A percentile compares a stretch with the other conserved stretches of the same genome.
Evolutionary conservation across 805 yeast genomes (phyloP).

Genomic region (Dipodascus geniculatus): DNA sequence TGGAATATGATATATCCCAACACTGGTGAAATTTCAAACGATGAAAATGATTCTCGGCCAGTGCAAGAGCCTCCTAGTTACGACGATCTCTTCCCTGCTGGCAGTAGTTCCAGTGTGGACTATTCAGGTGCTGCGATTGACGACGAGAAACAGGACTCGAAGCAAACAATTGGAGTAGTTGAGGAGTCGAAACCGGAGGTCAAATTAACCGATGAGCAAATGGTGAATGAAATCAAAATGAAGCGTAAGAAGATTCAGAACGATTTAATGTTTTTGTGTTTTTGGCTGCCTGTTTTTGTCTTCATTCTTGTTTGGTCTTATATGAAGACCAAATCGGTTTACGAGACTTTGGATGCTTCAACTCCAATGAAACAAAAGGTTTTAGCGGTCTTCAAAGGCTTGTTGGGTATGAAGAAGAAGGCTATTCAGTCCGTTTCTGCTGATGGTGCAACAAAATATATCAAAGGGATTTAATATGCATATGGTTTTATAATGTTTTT

Average conservation of each 20-base stretch:
- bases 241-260: constrained; percentile 39
- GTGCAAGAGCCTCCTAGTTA: constrained; percentile 16
- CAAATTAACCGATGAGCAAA: constrained; percentile 10
- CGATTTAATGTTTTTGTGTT: constrained; percentile 76
- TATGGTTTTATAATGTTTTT: not conserved
- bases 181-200: constrained; percentile 2
- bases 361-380: constrained; percentile 6
- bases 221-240: constrained; percentile 25
- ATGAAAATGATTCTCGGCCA: constrained; percentile 19
- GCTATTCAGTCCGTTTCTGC: not conserved
- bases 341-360: constrained; percentile 9
- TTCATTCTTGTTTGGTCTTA: constrained; percentile 24
- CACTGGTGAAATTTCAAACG: constrained; percentile 12
- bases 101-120: constrained; percentile 10
- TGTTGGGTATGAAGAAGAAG: not conserved
- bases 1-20: constrained; percentile 18
- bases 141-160: constrained; percentile 3
- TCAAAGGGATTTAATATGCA: too few species aligned
- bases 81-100: constrained; percentile 19
- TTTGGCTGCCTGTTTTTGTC: constrained; percentile 77
- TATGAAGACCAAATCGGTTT: constrained; percentile 9
- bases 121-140: constrained; percentile 14
- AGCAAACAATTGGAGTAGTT: constrained; percentile 2
- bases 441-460: not conserved
- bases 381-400: constrained; percentile 5